phyloP scores from a whole-genome alignment of 176 grass and related monocot species.

The Microstegium vimineum region DNA sequence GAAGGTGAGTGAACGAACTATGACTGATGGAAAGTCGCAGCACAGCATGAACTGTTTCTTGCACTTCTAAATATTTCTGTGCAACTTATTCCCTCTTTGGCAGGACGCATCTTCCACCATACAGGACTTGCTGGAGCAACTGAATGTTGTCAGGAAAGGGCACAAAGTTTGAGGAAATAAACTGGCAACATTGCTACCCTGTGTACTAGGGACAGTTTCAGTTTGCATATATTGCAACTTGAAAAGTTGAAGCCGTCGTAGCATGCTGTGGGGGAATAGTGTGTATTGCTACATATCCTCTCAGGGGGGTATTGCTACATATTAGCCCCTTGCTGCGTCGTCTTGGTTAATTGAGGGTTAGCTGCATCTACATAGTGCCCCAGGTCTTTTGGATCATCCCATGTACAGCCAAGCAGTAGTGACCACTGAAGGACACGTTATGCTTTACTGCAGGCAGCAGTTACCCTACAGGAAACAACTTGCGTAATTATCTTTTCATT shows the following conservation, averaged over 20 bases:
- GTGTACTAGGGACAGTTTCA: background rate
- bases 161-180: slow-evolving; percentile 42
- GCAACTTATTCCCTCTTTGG: slow-evolving; percentile 4
- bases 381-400: background rate
- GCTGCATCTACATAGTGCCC: background rate
- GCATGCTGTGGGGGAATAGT: background rate
- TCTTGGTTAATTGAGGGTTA: slow-evolving; percentile 1
- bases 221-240: background rate
- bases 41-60: background rate
- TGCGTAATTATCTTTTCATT: background rate
- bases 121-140: slow-evolving; percentile 68
- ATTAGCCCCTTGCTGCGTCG: background rate
- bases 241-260: background rate
- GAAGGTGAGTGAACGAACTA: slow-evolving; percentile 51
- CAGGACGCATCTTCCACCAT: slow-evolving; percentile 70
- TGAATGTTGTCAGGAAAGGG: slow-evolving; percentile 38
- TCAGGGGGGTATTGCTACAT: background rate
- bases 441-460: background rate
- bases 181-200: background rate
- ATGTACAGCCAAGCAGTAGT: slow-evolving; percentile 26
- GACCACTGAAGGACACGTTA: background rate
- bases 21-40: background rate
- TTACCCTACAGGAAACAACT: background rate
- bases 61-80: background rate
- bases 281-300: background rate